Percentiles rank a stretch among this genome's conserved stretches.
These are phyloP conservation scores for Sphaerulina vaccinii DNA, from an alignment of 2,329 filamentous ascomycete species.

Conservation along the genomic window DNA sequence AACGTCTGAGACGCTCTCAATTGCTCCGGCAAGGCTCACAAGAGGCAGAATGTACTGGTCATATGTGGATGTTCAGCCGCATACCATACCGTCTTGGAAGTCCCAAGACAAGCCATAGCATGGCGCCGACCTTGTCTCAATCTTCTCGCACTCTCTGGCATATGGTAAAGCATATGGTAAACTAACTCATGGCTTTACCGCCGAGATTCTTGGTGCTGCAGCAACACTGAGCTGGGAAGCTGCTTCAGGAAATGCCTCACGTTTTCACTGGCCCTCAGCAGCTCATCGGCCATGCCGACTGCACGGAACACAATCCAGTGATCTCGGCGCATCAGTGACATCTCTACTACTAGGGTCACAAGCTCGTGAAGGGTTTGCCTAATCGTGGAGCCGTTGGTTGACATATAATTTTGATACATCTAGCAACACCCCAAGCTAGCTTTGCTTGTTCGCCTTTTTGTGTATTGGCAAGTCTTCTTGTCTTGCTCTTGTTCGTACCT, in stretches of 20 bases:
- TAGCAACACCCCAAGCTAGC: neutral
- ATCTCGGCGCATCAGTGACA: neutral
- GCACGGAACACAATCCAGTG: neutral
- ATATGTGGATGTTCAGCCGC: neutral
- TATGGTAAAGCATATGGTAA: no score
- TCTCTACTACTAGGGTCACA: constrained; percentile 1
- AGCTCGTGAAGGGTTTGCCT: neutral
- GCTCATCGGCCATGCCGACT: constrained; percentile 1
- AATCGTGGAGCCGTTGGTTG: neutral
- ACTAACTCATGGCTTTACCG: neutral
- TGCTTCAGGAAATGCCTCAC: constrained; percentile 8
- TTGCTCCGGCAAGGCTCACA: no score
- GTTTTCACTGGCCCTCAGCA: neutral
- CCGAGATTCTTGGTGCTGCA: constrained; percentile 8
- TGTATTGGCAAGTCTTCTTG: constrained; percentile 5
- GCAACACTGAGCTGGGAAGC: neutral
- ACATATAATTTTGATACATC: neutral
- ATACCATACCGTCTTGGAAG: neutral
- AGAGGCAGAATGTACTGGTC: neutral
- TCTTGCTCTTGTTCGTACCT: neutral
- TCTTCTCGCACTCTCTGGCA: no score
- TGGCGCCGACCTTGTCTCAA: constrained; percentile 10
- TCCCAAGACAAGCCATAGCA: no score
- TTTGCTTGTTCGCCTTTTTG: neutral
- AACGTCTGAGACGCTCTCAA: no score